Base-by-base conservation (phyloP, 75 land plant species). In the Isoetes taiwanensis region DNA sequence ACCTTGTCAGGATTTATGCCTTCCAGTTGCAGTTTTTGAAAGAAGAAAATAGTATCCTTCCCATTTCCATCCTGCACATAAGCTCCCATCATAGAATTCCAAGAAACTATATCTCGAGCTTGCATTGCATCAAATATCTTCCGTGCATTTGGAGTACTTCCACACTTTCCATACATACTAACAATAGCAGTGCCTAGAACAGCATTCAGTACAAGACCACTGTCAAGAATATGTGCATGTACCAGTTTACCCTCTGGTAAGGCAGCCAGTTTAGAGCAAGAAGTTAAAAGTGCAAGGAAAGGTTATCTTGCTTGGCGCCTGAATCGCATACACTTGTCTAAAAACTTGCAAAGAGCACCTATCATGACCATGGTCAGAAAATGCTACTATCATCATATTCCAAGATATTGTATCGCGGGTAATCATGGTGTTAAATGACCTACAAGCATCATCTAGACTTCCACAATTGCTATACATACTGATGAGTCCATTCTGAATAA, bases 161-260 rank as follows among this genome's bases (percentile, higher is more conserved):
- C 80, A 54, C 80, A 84, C 23, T 64, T 26, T 5, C 76, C 65
- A 43, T 77, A 84, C 73, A 75, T 74, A 17, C 43, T 57, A 10
- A 77, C 80, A 3, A 84, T 63, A 50, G 67, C 80, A 1, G 69
- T 60, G 1, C 56, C 54, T 33, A 80, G 32, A 52, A 76, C 77
- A 33, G 72, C 78, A 32, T 70, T 77, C 14, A 34, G 38, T 10
- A 69, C 62, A 10, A 72, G 70, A 17, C 84, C 78, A 37, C 68
- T 65, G 0, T 66, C 56, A 3, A 74, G 42, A 10, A 80, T 53
- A 54, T 70, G 71, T 0, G 56, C 73, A n/a, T 80, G 78, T 11
- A 80, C 40, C 34, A 61, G 70, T 25, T 59, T 68, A 6, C 57
- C 82, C 0, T 50, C 30, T 0, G 6, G n/a, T n/a, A n/a, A n/a